Base-by-base conservation (phyloP, 768 basidiomycete genomes). In the Leccinum longicurvipes region DNA sequence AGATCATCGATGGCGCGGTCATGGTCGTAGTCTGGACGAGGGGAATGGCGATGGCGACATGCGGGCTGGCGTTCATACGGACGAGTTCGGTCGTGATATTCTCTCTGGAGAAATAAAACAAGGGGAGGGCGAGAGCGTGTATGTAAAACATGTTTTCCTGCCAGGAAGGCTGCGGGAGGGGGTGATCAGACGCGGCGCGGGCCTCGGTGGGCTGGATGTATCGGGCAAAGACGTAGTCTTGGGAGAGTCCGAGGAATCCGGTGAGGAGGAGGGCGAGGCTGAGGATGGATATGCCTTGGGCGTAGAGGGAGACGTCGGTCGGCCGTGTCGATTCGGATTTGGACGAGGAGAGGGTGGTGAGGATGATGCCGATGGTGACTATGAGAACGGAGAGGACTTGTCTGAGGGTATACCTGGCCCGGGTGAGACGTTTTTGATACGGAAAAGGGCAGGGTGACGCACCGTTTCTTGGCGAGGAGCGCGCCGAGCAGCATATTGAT, bases 131-230 rank as follows among this genome's bases (percentile, higher is more conserved):
- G 51, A 93, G 81, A 64, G 86, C 83, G 71, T 93, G 91, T 21
- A 91, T 78, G 74, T 93, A 98, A 74, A 96, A 98, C 82, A 98
- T 84, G 49, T 84, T 86, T 72, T 97, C 94, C 65, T 88, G 83
- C 94, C 94, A 97, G 44, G 82, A 69, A 0, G 71, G 62, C 42
- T 61, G 60, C n/a, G 55, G 41, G n/a, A 39, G 32, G 1, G 61
- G 60, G 50, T 62, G 53, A 24, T 56, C 66, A 8, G 50, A 31
- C 29, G 29, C 63, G 57, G 32, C 54, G 55, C 51, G 67, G 58
- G 51, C 42, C 53, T 45, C 77, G 58, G 57, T 23, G 11, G 63
- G 56, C 10, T 56, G 62, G 12, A 79, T 73, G 59, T 84, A 84
- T n/a, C 55, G 57, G 28, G 64, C 62, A 65, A 86, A 91, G 5